Conservation (phyloP, 2,329 filamentous ascomycete genomes). For the Lithohypha guttulata region DNA sequence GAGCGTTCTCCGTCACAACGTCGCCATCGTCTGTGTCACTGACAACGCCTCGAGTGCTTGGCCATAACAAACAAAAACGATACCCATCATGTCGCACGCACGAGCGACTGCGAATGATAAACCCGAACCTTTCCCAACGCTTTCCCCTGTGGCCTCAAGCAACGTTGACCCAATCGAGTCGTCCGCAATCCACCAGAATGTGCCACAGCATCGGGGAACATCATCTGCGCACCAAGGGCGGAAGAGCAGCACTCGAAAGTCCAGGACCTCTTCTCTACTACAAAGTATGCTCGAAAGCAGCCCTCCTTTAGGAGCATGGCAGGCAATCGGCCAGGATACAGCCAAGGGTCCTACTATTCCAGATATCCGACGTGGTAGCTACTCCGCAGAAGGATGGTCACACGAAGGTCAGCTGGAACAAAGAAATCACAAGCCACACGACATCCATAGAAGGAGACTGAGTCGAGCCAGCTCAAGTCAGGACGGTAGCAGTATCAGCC, state of each 20-base stretch:
- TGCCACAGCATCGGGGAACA: background rate
- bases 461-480: conserved; percentile 19
- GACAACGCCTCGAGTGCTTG: too few species aligned
- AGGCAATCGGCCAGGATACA: conserved; percentile 25
- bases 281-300: conserved; percentile 24
- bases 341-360: conserved; percentile 25
- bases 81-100: background rate
- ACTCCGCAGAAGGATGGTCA: conserved; percentile 24
- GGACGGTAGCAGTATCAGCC: conserved; percentile 16
- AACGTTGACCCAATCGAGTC: conserved; percentile 7
- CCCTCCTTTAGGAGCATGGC: conserved; percentile 26
- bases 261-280: conserved; percentile 16
- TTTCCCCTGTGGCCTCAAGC: conserved; percentile 7
- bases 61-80: too few species aligned
- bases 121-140: conserved; percentile 6
- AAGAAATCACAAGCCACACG: conserved; percentile 23
- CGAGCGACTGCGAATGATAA: background rate
- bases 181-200: conserved; percentile 2
- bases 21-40: too few species aligned
- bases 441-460: conserved; percentile 23
- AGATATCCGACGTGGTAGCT: conserved; percentile 26
- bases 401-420: conserved; percentile 25
- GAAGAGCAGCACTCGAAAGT: conserved; percentile 11
- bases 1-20: too few species aligned
- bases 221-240: conserved; percentile 3